Base-by-base conservation (phyloP, 306 rosid species). In the Cucumis sativus region DNA sequence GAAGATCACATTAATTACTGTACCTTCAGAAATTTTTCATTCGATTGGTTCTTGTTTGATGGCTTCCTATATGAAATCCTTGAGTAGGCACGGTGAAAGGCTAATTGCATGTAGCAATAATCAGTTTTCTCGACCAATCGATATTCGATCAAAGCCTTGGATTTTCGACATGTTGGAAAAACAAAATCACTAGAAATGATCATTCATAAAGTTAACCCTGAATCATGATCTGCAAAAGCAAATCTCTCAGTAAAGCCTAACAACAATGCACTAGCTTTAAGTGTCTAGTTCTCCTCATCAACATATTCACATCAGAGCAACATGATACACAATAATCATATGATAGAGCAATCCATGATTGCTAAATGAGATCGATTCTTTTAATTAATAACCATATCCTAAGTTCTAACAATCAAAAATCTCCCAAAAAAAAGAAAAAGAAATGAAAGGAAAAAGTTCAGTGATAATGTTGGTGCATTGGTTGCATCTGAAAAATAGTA, bases 401-500 rank as follows among this genome's bases (percentile, higher is more conserved):
- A 72, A 28, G 58, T 47, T 72, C 61, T 51, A 72, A 72, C 59
- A 30, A 72, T 72, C 41, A 49, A 71, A 71, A 28, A 49, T 72
- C 43, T 72, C 61, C 28, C 11, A 17, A 43, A 68, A 41, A 11
- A 52, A 11, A 23, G n/a, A 25, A 23, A 23, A 23, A 7, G 15
- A 71, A 9, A 23, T 10, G 8, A 28, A 73, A 17, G 16, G 6
- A n/a, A 25, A 39, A 37, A n/a, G 60, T 62, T 88, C 87, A 89
- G 75, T 78, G 89, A 82, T 79, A 88, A 82, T 80, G 88, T 70
- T 68, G 74, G 52, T 68, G 39, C 75, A 70, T 70, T 10, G 84
- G 70, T 37, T 81, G 89, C 93, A 87, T 84, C 84, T 88, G 85
- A 80, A 83, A 87, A 74, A 83, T 60, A 6, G 86, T 70, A 80